Evolutionary conservation across 768 basidiomycete species (phyloP), one percentile per base, ranked within the genome.

Genomic region (Punctularia strigosozonata): DNA sequence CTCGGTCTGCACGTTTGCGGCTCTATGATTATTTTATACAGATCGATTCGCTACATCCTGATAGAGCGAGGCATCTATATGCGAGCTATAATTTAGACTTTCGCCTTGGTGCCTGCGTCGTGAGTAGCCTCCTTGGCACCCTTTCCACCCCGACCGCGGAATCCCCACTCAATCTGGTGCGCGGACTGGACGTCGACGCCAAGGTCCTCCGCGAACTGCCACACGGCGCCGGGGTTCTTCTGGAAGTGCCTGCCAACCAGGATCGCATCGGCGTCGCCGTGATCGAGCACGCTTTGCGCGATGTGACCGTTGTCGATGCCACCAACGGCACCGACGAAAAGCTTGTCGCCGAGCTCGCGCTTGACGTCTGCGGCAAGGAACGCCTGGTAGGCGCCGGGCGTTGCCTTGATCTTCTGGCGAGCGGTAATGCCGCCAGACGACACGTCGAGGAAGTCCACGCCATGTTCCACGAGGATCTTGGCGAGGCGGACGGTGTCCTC

Each of bases 381-480:
- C 0, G 63, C 71, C 0, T 75, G 71, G 58, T 85, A 76, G 45
- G 69, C 75, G 2, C 63, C 64, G 6, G 55, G 58, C 0, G 59
- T 59, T 15, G 41, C 36, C 25, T 38, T 38, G 22, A 44, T 35
- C 24, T 31, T 26, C 42, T 73, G 71, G 31, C 50, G 47, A 1
- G 64, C 52, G 41, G 66, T 60, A 37, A 67, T 72, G 1, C 84
- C 87, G 3, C 75, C 83, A 0, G 68, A 66, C 4, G 77, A 80
- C 25, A 83, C 69, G 46, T 89, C 86, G 33, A 89, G 57, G 25
- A 89, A 61, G 54, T 88, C 87, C 37, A 88, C 69, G 4, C 83
- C 83, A 31, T 75, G 67, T 12, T 71, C 66, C 14, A 63, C 64
- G 14, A 88, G 66, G 44, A 77, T 67, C 14, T 63, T 59, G 2